These are phyloP conservation scores for Lentinus polychrous DNA, from an alignment of 1,284 basidiomycete species.

Conservation along the genomic window DNA sequence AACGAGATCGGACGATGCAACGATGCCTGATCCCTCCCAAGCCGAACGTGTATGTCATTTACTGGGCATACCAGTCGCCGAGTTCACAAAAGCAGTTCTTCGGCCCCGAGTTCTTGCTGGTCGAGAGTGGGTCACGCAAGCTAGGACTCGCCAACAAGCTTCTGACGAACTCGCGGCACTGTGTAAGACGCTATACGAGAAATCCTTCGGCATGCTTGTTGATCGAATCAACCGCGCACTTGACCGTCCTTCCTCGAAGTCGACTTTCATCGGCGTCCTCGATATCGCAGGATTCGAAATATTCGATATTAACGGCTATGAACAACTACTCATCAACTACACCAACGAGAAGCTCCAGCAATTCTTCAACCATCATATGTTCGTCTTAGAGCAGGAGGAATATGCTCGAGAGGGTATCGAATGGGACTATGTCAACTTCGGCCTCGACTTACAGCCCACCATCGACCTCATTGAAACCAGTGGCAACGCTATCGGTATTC, in stretches of 20 bases:
- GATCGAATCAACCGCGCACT: constrained; percentile 94
- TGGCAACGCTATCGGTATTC: constrained; percentile 73
- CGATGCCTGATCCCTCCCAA: constrained; percentile 75
- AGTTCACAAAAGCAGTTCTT: constrained; percentile 85
- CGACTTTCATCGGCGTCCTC: constrained; percentile 96
- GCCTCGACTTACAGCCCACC: constrained; percentile 94
- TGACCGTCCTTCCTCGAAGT: constrained; percentile 88
- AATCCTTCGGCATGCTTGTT: constrained; percentile 90
- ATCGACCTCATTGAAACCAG: constrained; percentile 95
- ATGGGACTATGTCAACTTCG: constrained; percentile 99
- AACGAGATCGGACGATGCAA: constrained; percentile 83
- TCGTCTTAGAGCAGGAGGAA: constrained; percentile 98
- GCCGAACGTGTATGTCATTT: constrained; percentile 92
- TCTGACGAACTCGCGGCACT: constrained; percentile 89
- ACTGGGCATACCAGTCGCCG: constrained; percentile 84
- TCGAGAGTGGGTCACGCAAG: constrained; percentile 94
- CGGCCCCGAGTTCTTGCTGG: constrained; percentile 91
- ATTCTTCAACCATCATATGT: constrained; percentile 99
- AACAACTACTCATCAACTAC: constrained; percentile 98
- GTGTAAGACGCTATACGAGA: constrained; percentile 97
- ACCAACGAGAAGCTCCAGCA: constrained; percentile 97
- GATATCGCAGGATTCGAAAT: constrained; percentile 99
- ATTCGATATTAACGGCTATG: constrained; percentile 87
- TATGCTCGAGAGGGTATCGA: constrained; percentile 96
- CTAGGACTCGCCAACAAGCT: constrained; percentile 88